These are phyloP conservation scores for Aspergillus candidus DNA, from an alignment of 2,329 filamentous ascomycete species.

Conservation along the genomic window DNA sequence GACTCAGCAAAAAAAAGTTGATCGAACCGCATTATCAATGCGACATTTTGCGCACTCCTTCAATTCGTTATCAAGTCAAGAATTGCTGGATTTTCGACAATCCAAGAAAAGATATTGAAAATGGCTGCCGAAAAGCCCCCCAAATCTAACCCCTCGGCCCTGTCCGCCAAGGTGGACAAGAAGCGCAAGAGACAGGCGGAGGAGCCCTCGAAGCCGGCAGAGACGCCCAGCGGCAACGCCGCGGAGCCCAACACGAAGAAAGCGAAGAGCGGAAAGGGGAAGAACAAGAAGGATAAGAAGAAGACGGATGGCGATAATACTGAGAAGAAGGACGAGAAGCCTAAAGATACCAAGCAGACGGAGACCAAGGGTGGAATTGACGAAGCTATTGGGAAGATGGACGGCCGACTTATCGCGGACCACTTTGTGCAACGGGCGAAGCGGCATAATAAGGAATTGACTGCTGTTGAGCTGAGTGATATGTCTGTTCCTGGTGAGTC, in stretches of 20 bases:
- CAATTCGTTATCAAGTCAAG: not conserved
- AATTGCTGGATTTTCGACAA: not conserved
- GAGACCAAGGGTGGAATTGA: constrained; percentile 72
- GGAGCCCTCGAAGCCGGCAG: constrained; percentile 22
- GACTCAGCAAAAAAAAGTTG: constrained; percentile 22
- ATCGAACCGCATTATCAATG: not conserved
- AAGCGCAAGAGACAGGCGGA: constrained; percentile 38
- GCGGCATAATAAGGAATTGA: constrained; percentile 74
- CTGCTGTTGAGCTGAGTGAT: constrained; percentile 76
- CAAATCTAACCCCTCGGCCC: constrained; percentile 14
- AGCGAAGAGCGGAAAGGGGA: constrained; percentile 15
- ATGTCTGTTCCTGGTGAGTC: constrained; percentile 66
- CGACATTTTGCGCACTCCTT: not conserved
- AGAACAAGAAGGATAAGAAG: constrained; percentile 37
- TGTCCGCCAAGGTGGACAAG: constrained; percentile 32
- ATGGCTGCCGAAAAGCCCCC: constrained; percentile 14
- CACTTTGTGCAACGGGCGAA: constrained; percentile 73
- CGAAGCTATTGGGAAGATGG: constrained; percentile 73
- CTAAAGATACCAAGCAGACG: constrained; percentile 23
- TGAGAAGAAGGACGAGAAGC: constrained; percentile 21
- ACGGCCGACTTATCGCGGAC: constrained; percentile 75
- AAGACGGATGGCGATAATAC: constrained; percentile 18
- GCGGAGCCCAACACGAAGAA: constrained; percentile 31
- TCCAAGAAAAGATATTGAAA: not conserved
- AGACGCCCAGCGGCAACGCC: constrained; percentile 14